Evolutionary conservation across 2,329 filamentous ascomycete species (phyloP), one percentile per base, ranked within the genome.

Genomic region (Eutypella sp.): DNA sequence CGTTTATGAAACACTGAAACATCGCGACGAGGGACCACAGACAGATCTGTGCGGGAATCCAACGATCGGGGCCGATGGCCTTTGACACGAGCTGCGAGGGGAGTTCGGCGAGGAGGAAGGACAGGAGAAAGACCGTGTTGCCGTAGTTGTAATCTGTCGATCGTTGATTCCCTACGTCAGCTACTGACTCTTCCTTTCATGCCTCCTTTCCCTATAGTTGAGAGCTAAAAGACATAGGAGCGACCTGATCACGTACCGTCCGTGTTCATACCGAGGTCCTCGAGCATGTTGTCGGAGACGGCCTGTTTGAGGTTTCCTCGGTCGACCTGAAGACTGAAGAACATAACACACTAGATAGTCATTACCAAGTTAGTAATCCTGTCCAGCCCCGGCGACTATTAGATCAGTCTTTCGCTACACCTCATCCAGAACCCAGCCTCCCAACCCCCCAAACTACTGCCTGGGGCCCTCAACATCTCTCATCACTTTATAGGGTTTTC

Each of bases 81-180:
- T 83, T 83, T 33, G 69, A 73, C 9, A 82, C 58, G 5, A 83
- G 67, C 53, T 82, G 78, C 0, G 78, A 82, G 0, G 79, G 79
- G 2, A 83, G 62, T 53, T 83, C 79, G 0, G 79, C 76, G 6
- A 68, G 62, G 3, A 81, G 59, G 50, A 81, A 81, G 0, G 69
- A 69, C 3, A 76, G 53, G 6, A 70, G 69, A 48, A 78, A 80
- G 36, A 80, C 69, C 0, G 73, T 76, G 56, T 79, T 69, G 27
- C 77, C 77, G 7, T 71, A 59, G 53, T 79, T 80, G 53, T 72
- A 75, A 39, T 71, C 66, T 70, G 20, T 5, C 3, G 8, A 23
- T 9, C 10, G 23, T 6, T 6, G 20, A 27, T 29, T 29, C 13
- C 25, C 7, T 29, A 7, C 25, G 7, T 13, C 7, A 29, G 25